phyloP scores from a whole-genome alignment of 495 filamentous ascomycete genomes.

The Emericellopsis terricola region DNA sequence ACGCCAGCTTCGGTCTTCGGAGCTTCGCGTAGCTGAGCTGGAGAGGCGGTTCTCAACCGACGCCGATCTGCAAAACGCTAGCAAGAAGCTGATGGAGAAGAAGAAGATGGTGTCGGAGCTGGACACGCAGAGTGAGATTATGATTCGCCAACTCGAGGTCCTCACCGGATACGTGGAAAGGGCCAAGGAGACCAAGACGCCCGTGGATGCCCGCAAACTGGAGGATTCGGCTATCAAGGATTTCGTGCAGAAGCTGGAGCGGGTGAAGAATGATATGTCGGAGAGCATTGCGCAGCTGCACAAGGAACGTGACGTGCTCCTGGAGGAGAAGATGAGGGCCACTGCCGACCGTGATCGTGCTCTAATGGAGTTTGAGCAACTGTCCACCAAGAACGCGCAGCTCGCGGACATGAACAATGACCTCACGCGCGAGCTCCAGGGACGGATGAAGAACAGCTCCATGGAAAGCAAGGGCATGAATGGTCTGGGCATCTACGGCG shows the following conservation, averaged over 20 bases:
- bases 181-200: conserved; percentile 55
- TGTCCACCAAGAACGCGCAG: conserved; percentile 85
- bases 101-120: conserved; percentile 91
- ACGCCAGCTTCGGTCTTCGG: conserved; percentile 61
- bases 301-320: conserved; percentile 58
- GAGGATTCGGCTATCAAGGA: conserved; percentile 75
- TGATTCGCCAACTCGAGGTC: conserved; percentile 77
- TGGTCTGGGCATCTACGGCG: conserved; percentile 73
- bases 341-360: conserved; percentile 74
- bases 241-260: conserved; percentile 72
- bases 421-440: conserved; percentile 84
- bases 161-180: conserved; percentile 45
- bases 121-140: conserved; percentile 87
- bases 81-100: conserved; percentile 80
- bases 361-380: conserved; percentile 85
- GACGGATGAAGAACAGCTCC: conserved; percentile 67
- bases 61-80: conserved; percentile 66
- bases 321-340: conserved; percentile 65
- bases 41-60: conserved; percentile 52
- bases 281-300: conserved; percentile 71
- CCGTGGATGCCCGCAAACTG: conserved; percentile 55
- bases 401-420: conserved; percentile 88
- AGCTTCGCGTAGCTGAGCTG: conserved; percentile 65
- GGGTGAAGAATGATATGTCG: conserved; percentile 62
- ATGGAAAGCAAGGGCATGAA: conserved; percentile 38